phyloP scores from a whole-genome alignment of 345 rosid species.

The Theobroma cacao region DNA sequence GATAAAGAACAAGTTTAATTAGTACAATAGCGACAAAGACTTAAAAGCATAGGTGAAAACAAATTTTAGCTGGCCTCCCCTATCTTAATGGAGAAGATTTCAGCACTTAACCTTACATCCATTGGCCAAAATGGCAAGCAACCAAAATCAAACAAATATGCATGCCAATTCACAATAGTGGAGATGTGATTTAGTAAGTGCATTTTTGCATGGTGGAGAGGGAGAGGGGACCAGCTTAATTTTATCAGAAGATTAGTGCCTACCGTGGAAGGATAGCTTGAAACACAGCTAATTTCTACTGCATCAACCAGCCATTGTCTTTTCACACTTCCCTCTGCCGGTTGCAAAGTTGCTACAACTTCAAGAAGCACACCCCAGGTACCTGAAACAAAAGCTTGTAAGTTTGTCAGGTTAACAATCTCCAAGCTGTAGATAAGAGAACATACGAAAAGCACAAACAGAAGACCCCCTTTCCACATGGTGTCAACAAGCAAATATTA shows the following conservation, averaged over 20 bases:
- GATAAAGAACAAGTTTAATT: slow-evolving; percentile 6
- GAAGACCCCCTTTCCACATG: background rate
- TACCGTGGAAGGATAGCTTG: slow-evolving; percentile 82
- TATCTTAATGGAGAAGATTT: background rate
- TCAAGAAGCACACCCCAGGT: slow-evolving; percentile 71
- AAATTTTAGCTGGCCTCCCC: background rate
- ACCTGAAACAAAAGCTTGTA: slow-evolving; percentile 34
- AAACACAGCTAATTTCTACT: slow-evolving; percentile 77
- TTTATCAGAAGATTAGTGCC: slow-evolving; percentile 9
- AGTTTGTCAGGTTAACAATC: slow-evolving; percentile 4
- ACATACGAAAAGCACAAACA: background rate
- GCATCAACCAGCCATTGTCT: slow-evolving; percentile 89
- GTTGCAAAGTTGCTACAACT: slow-evolving; percentile 66
- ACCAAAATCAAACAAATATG: background rate
- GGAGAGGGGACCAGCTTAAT: background rate
- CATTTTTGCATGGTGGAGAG: background rate
- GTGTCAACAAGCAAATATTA: background rate
- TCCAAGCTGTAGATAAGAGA: background rate
- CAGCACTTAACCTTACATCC: background rate
- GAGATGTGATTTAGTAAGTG: background rate
- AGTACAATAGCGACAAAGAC: background rate
- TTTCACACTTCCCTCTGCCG: slow-evolving; percentile 63
- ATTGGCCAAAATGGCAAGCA: background rate
- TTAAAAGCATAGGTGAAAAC: background rate
- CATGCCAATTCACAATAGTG: background rate